Percentiles rank a stretch among this genome's conserved stretches.
Conservation (phyloP, 805 yeast species). For the Wickerhamiella australiensis region DNA sequence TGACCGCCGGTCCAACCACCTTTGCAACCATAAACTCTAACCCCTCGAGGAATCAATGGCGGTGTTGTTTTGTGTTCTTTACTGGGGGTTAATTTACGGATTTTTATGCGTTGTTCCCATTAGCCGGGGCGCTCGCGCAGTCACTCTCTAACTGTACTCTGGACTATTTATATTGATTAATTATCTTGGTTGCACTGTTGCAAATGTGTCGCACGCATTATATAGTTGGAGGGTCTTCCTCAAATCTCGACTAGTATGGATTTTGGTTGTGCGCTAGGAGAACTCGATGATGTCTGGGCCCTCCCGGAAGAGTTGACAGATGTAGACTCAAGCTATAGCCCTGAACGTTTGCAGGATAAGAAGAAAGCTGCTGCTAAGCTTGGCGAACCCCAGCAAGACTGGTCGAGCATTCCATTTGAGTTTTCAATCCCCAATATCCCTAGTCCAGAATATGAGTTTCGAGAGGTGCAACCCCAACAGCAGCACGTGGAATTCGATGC, state of each 20-base stretch:
- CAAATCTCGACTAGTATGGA: neutral
- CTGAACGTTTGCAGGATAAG: neutral
- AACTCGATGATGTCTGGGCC: slow-evolving; percentile 2
- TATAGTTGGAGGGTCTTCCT: neutral
- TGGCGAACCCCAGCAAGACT: neutral
- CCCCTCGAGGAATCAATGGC: too few species aligned
- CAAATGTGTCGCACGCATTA: neutral
- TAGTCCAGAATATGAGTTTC: neutral
- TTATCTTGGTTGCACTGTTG: slow-evolving; percentile 3
- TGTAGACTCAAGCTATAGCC: neutral
- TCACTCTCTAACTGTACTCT: neutral
- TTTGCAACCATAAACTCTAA: too few species aligned
- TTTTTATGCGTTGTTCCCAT: neutral
- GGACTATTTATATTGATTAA: neutral
- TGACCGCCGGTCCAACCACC: too few species aligned
- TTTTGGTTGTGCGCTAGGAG: neutral
- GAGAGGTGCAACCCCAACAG: too few species aligned
- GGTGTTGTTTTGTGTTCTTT: too few species aligned
- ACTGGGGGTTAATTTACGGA: too few species aligned
- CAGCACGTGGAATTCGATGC: neutral
- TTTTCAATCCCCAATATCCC: neutral
- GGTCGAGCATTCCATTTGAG: neutral
- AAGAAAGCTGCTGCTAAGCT: neutral
- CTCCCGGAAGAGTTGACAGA: neutral
- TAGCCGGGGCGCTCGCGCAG: neutral